Base-by-base conservation (phyloP, 1,139 yeast species). In the Yamadazyma epiphylla region DNA sequence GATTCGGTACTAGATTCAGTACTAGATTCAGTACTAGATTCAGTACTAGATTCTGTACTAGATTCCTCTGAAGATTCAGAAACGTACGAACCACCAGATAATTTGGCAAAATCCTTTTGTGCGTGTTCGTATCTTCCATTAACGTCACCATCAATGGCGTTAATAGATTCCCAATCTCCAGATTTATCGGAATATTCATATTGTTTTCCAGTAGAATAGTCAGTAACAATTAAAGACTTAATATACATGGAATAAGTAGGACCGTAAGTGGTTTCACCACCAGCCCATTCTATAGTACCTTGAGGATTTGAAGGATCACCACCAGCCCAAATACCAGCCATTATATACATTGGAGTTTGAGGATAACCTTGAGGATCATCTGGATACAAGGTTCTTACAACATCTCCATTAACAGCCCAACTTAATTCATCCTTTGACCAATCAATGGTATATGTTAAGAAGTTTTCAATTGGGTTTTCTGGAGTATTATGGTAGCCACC, bases 271-370 rank as follows among this genome's bases (percentile, higher is more conserved):
- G 87, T 77, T n/a, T 44, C 42, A 30, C 94, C 94, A 31, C 94
- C 94, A 10, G 94, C 91, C 94, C 94, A 84, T 46, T 76, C 76
- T 36, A 84, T 79, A 6, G 94, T 83, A 22, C 94, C 94, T 16
- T 66, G 58, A 5, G 68, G 64, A 47, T 81, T 81, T 24, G 63
- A 48, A 12, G 86, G 65, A 51, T 81, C 88, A 39, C 94, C 94
- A 38, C 89, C 94, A 13, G 91, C 88, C 94, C 94, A 83, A 16
- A 68, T 52, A 35, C 94, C 94, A 31, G 82, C 67, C 45, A 62
- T 70, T 11, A 85, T 53, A 39, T 66, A 70, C 91, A 83, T 83
- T 21, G 94, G 94, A 12, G 83, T 61, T 54, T 83, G 88, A 24
- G 94, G 94, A 51, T 70, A 84, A 2, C 87, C 88, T 39, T 74